A percentile compares a stretch with the other conserved stretches of the same genome.
Conservation (phyloP, 345 rosid species). For the Brassica nigra region DNA sequence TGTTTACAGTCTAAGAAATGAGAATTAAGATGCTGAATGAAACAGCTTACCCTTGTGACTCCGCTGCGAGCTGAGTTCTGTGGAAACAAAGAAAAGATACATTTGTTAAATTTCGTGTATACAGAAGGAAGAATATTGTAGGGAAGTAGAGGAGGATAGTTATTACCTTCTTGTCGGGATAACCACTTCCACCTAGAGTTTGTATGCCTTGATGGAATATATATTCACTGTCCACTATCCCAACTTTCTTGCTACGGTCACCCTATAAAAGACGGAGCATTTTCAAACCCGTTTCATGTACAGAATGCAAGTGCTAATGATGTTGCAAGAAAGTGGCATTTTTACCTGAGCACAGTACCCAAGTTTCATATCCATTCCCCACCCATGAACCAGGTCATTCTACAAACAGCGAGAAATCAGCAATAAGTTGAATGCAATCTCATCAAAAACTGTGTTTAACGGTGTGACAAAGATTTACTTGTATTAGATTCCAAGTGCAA, state of each 20-base stretch:
- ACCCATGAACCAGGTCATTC: slow-evolving; percentile 97
- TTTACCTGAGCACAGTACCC: slow-evolving; percentile 97
- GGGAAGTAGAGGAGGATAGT: not conserved
- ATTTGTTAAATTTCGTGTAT: not conserved
- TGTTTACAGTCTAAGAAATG: not conserved
- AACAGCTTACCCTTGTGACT: slow-evolving; percentile 20
- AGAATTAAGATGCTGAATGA: not conserved
- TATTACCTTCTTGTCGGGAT: slow-evolving; percentile 53
- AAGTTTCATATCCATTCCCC: slow-evolving; percentile 99
- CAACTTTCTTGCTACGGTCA: slow-evolving; percentile 86
- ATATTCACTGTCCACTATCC: slow-evolving; percentile 81
- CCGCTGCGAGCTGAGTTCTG: slow-evolving; percentile 32
- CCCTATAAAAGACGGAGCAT: slow-evolving; percentile 51
- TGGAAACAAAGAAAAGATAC: not conserved
- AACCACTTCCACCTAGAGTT: slow-evolving; percentile 71
- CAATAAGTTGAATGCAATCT: not conserved
- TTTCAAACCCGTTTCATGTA: too few relatives aligned
- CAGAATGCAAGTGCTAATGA: too few relatives aligned
- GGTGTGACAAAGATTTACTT: slow-evolving; percentile 50
- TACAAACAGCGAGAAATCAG: slow-evolving; percentile 27
- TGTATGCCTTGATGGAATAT: slow-evolving; percentile 86
- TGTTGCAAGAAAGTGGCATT: not conserved
- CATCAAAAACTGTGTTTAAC: not conserved
- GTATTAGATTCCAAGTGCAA: slow-evolving; percentile 99
- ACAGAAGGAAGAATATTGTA: not conserved